These are phyloP conservation scores for Taxillus chinensis DNA, from an alignment of 164 flowering plant genomes.

Conservation along the genomic window DNA sequence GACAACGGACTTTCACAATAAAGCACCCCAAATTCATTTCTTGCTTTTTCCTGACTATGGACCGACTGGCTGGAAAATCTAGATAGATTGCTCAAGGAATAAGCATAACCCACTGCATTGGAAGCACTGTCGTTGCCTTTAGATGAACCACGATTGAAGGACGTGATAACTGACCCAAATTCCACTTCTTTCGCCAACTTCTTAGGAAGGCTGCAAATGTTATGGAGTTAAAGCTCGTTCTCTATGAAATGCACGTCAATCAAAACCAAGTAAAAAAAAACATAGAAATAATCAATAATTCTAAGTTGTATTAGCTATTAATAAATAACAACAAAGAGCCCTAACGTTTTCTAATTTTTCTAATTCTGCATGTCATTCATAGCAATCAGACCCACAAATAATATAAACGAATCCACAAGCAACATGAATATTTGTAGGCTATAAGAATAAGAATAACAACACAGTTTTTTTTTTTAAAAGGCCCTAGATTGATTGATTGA, in stretches of 20 bases:
- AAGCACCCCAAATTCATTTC: constrained; percentile 16
- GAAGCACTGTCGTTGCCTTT: constrained; percentile 21
- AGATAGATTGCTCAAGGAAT: constrained; percentile 22
- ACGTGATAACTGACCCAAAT: constrained; percentile 18
- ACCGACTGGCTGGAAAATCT: constrained; percentile 27
- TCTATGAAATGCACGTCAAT: background rate
- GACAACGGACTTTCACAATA: constrained; percentile 35
- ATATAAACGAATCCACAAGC: too few relatives aligned
- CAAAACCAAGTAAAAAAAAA: background rate
- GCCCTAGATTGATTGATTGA: too few relatives aligned
- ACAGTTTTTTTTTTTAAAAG: too few relatives aligned
- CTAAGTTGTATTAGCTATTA: background rate
- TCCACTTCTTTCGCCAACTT: constrained; percentile 37
- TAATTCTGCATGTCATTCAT: too few relatives aligned
- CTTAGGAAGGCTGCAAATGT: constrained; percentile 48
- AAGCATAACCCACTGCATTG: constrained; percentile 16
- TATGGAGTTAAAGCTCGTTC: background rate
- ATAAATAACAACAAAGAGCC: too few relatives aligned
- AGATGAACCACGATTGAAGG: constrained; percentile 18
- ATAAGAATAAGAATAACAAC: too few relatives aligned
- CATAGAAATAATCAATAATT: background rate
- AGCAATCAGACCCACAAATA: too few relatives aligned
- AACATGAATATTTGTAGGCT: too few relatives aligned
- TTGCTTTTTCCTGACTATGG: constrained; percentile 21
- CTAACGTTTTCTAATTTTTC: too few relatives aligned